Percentiles rank a stretch among this genome's conserved stretches.
phyloP scores from a whole-genome alignment of 805 yeast genomes.

The Saturnispora silvae region DNA sequence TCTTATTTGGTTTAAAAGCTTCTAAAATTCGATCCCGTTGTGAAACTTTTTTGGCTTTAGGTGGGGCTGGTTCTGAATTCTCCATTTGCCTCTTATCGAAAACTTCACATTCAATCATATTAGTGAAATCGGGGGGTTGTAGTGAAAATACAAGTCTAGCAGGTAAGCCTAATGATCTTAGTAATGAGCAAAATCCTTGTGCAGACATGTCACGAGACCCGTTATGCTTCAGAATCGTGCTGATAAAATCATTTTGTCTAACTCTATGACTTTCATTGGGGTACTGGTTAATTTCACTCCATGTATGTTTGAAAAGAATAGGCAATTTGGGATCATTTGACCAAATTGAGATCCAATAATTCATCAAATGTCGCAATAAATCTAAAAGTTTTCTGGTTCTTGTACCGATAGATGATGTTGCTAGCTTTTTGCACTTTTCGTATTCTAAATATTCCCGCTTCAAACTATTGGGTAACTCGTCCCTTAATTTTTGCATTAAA shows the following conservation, averaged over 20 bases:
- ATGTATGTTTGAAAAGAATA: slow-evolving; percentile 32
- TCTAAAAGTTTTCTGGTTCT: slow-evolving; percentile 64
- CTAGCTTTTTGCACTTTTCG: slow-evolving; percentile 13
- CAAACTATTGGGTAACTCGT: slow-evolving; percentile 37
- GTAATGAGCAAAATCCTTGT: slow-evolving; percentile 74
- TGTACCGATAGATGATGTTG: slow-evolving; percentile 25
- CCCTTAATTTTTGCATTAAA: slow-evolving; percentile 32
- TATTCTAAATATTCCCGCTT: slow-evolving; percentile 33
- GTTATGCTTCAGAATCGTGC: slow-evolving; percentile 31
- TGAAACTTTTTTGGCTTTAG: slow-evolving; percentile 6
- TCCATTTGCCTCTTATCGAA: slow-evolving; percentile 9
- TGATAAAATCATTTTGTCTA: slow-evolving; percentile 33
- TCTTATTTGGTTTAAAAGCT: slow-evolving; percentile 20
- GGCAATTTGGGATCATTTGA: slow-evolving; percentile 33
- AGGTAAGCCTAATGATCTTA: slow-evolving; percentile 60
- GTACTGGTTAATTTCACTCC: slow-evolving; percentile 34
- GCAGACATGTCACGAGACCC: slow-evolving; percentile 78
- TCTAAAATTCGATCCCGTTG: slow-evolving; percentile 22
- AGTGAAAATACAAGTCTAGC: slow-evolving; percentile 72
- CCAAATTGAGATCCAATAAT: slow-evolving; percentile 38
- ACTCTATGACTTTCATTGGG: slow-evolving; percentile 20
- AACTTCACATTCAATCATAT: slow-evolving; percentile 15
- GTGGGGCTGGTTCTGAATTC: not conserved
- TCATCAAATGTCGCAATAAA: slow-evolving; percentile 59
- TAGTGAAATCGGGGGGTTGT: slow-evolving; percentile 83